A percentile compares a stretch with the other conserved stretches of the same genome.
These are phyloP conservation scores for Paecilomyces sp. DNA, from an alignment of 2,329 filamentous ascomycete species.

Conservation along the genomic window DNA sequence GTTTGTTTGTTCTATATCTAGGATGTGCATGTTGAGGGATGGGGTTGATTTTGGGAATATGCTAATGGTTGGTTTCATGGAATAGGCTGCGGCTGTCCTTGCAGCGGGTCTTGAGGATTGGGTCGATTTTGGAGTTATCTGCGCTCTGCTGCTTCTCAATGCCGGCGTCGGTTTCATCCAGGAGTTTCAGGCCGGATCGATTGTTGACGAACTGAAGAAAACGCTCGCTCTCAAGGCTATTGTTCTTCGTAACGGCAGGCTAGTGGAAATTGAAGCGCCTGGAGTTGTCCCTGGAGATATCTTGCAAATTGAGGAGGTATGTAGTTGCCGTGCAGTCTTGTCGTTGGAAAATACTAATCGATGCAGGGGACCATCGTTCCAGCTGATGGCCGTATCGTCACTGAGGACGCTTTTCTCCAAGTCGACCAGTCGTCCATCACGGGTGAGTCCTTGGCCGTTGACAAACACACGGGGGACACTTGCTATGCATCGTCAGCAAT, in stretches of 20 bases:
- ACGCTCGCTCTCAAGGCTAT: constrained; percentile 81
- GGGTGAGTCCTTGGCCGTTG: constrained; percentile 83
- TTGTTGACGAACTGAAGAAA: constrained; percentile 87
- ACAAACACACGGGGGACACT: constrained; percentile 75
- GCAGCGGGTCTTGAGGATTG: constrained; percentile 80
- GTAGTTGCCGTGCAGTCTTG: constrained; percentile 5
- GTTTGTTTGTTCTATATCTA: no score
- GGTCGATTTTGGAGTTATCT: constrained; percentile 92
- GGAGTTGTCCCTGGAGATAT: constrained; percentile 88
- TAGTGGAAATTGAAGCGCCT: constrained; percentile 72
- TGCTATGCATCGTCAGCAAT: constrained; percentile 82
- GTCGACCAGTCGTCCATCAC: constrained; percentile 90
- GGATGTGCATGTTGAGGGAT: no score
- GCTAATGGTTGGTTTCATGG: background rate
- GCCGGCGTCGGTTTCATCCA: constrained; percentile 80
- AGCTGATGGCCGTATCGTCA: constrained; percentile 79
- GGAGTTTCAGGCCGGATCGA: constrained; percentile 83
- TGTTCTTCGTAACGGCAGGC: constrained; percentile 71
- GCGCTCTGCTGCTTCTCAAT: constrained; percentile 74
- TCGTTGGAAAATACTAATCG: background rate
- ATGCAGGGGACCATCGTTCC: constrained; percentile 73
- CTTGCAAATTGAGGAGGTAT: constrained; percentile 71
- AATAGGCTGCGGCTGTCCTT: constrained; percentile 64
- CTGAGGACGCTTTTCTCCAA: constrained; percentile 76
- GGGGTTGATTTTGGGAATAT: background rate